phyloP scores from a whole-genome alignment of 129 eudicot species.

The Smallanthus sonchifolius region DNA sequence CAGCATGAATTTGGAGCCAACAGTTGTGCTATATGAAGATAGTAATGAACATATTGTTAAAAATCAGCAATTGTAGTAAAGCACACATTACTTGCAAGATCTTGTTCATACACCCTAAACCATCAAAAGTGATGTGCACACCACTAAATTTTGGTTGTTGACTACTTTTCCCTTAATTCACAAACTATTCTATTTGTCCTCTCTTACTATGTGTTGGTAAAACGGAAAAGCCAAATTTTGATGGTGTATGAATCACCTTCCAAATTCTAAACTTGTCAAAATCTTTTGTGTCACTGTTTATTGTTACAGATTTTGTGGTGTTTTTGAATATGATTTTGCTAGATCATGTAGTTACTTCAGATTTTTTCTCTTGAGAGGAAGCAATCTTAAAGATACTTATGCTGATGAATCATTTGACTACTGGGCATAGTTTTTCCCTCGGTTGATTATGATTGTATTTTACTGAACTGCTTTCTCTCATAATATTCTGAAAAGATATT shows the following conservation, averaged over 20 bases:
- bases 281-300: neutral
- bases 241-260: neutral
- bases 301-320: neutral
- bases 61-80: neutral
- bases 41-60: neutral
- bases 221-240: neutral
- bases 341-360: neutral
- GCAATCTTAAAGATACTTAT: neutral
- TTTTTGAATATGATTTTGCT: conserved; percentile 1
- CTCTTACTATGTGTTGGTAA: neutral
- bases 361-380: neutral
- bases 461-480: neutral
- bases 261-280: neutral
- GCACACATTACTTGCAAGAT: neutral
- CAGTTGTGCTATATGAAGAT: neutral
- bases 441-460: conserved; percentile 10
- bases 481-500: neutral
- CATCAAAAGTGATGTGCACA: neutral
- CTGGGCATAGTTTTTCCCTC: neutral
- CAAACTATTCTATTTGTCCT: neutral
- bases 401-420: neutral
- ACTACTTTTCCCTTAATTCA: neutral
- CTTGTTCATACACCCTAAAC: neutral
- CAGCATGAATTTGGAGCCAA: conserved; percentile 5
- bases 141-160: neutral